Conservation (phyloP, 257 asterid genomes). For the Jacaranda mimosifolia region DNA sequence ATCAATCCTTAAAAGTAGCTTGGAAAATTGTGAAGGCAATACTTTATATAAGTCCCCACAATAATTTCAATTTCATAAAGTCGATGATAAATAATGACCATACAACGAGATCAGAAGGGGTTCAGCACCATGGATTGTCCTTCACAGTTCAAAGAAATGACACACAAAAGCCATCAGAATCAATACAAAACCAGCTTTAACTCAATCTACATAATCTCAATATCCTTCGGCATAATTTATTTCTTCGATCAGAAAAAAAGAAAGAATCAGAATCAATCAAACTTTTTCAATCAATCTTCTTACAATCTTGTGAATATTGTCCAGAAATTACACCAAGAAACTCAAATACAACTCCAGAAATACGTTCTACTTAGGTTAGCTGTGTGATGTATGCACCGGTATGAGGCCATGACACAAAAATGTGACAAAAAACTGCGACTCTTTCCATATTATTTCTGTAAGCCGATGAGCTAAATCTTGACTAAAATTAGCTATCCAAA, state of each 20-base stretch:
- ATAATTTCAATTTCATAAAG: neutral
- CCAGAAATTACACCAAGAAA: neutral
- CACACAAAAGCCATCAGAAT: neutral
- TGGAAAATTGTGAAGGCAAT: too few species aligned
- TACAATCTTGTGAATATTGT: neutral
- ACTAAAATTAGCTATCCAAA: conserved; percentile 22
- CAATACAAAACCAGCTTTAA: too few species aligned
- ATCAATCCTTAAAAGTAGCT: too few species aligned
- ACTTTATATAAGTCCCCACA: neutral
- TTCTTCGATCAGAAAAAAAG: neutral
- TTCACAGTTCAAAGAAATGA: too few species aligned
- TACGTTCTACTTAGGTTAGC: neutral
- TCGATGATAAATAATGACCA: neutral
- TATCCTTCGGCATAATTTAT: neutral
- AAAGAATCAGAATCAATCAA: neutral
- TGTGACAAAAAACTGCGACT: conserved; percentile 7
- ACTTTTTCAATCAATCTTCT: neutral
- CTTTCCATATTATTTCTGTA: neutral
- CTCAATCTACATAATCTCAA: too few species aligned
- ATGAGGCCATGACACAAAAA: neutral
- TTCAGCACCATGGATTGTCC: neutral
- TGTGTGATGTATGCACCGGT: neutral
- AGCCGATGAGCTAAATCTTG: neutral
- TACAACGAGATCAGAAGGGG: neutral
- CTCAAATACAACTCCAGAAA: conserved; percentile 16